Percentiles rank a stretch among this genome's conserved stretches.
These are phyloP conservation scores for Kernera saxatilis DNA, from an alignment of 345 rosid genomes.

Conservation along the genomic window DNA sequence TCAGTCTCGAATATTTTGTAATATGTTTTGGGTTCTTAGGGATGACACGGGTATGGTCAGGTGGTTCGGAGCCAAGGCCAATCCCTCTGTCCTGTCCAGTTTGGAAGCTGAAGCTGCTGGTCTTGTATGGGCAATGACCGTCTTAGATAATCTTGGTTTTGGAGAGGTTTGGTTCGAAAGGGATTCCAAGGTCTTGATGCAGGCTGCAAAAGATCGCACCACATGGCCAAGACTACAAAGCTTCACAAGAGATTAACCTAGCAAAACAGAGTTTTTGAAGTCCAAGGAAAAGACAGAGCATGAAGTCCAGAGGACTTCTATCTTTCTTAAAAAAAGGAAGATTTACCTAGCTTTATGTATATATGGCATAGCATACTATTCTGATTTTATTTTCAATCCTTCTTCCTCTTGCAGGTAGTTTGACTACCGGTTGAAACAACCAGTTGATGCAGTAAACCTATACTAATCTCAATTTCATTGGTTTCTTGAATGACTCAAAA, in stretches of 20 bases:
- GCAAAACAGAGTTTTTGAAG: too few species aligned
- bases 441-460: not conserved
- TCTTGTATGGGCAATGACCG: not conserved
- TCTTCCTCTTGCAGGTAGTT: slow-evolving; percentile 10
- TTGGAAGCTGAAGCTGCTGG: not conserved
- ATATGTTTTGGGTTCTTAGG: not conserved
- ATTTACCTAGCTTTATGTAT: too few species aligned
- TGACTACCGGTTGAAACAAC: not conserved
- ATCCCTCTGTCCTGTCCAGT: not conserved
- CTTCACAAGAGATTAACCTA: not conserved
- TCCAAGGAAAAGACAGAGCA: too few species aligned
- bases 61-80: not conserved
- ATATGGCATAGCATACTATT: too few species aligned
- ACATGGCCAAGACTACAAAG: not conserved
- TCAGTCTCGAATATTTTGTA: not conserved
- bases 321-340: too few species aligned
- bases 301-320: too few species aligned
- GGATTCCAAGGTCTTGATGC: not conserved
- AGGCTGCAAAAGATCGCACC: not conserved
- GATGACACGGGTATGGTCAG: not conserved
- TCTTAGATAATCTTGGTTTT: not conserved
- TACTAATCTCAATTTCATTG: not conserved
- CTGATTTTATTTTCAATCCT: not conserved
- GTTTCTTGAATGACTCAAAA: not conserved
- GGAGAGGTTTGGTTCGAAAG: not conserved